A percentile compares a stretch with the other conserved stretches of the same genome.
These are phyloP conservation scores for Didymella keratinophila DNA, from an alignment of 2,329 filamentous ascomycete species.

Conservation along the genomic window DNA sequence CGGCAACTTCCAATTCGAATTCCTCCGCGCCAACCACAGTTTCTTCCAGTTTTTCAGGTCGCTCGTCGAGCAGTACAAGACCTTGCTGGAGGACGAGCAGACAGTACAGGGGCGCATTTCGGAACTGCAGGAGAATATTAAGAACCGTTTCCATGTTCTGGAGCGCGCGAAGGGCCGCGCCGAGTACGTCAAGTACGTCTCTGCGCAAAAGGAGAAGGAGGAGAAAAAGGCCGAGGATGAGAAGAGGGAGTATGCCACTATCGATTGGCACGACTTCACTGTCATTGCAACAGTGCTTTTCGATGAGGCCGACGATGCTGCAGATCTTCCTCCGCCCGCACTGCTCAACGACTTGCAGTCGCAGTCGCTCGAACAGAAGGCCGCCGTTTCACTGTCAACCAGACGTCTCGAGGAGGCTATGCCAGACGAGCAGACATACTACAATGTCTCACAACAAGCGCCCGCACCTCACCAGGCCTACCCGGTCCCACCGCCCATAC, in stretches of 20 bases:
- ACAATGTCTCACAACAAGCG: constrained; percentile 46
- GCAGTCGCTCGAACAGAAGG: constrained; percentile 93
- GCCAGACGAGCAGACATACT: constrained; percentile 71
- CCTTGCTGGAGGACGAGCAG: constrained; percentile 75
- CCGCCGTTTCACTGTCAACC: constrained; percentile 83
- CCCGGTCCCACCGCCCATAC: constrained; percentile 37
- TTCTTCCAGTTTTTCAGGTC: constrained; percentile 95
- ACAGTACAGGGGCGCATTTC: constrained; percentile 75
- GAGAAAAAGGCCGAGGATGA: constrained; percentile 88
- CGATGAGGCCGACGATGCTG: constrained; percentile 84
- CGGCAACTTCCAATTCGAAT: constrained; percentile 94
- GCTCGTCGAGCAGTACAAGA: constrained; percentile 91
- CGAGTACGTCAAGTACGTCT: constrained; percentile 85
- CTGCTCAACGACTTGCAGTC: constrained; percentile 91
- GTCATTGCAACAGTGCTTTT: constrained; percentile 96
- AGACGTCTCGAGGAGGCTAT: constrained; percentile 94
- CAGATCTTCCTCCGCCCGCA: constrained; percentile 86
- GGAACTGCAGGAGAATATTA: constrained; percentile 76
- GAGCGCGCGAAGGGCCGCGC: constrained; percentile 83
- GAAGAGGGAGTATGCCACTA: constrained; percentile 77
- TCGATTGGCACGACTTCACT: constrained; percentile 98
- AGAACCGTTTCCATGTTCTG: constrained; percentile 81
- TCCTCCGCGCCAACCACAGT: constrained; percentile 92
- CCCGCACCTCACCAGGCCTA: constrained; percentile 40
- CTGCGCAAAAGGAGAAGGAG: constrained; percentile 84